phyloP scores from a whole-genome alignment of 495 filamentous ascomycete species.

The Talaromyces nanjingensis region DNA sequence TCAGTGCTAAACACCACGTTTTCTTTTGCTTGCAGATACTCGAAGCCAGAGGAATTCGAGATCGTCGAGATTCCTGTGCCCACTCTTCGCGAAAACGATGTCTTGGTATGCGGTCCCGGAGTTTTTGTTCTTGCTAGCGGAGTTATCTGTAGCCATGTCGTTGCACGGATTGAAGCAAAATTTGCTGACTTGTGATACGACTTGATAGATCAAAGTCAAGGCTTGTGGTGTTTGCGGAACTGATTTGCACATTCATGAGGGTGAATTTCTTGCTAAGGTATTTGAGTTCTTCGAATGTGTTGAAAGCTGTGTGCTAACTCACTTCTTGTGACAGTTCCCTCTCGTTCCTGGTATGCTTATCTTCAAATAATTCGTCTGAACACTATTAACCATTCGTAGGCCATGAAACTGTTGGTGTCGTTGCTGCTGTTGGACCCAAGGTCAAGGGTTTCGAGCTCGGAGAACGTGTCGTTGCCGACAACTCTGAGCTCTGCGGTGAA shows the following conservation, averaged over 20 bases:
- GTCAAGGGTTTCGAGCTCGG: constrained; percentile 59
- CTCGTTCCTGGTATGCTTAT: constrained; percentile 39
- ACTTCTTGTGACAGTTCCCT: constrained; percentile 36
- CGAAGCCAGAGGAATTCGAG: constrained; percentile 51
- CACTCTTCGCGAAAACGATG: constrained; percentile 50
- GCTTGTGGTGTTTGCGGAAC: constrained; percentile 67
- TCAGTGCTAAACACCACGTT: background rate
- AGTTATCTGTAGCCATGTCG: background rate
- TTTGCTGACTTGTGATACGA: background rate
- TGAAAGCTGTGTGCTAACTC: constrained; percentile 15
- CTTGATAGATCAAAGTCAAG: constrained; percentile 43
- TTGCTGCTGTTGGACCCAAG: constrained; percentile 47
- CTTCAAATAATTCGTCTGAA: background rate
- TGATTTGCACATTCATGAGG: constrained; percentile 60
- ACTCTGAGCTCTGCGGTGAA: constrained; percentile 57
- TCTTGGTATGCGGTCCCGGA: constrained; percentile 36
- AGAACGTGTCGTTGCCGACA: constrained; percentile 54
- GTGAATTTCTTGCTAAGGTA: constrained; percentile 56
- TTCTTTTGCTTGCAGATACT: constrained; percentile 39
- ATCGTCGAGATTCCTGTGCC: constrained; percentile 57
- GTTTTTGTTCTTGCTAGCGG: background rate
- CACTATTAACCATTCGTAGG: constrained; percentile 12
- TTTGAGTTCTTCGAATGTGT: constrained; percentile 4
- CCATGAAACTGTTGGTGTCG: constrained; percentile 45
- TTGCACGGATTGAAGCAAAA: background rate